Percentiles rank a stretch among this genome's conserved stretches.
phyloP scores from a whole-genome alignment of 345 rosid species.

The Litchi chinensis region DNA sequence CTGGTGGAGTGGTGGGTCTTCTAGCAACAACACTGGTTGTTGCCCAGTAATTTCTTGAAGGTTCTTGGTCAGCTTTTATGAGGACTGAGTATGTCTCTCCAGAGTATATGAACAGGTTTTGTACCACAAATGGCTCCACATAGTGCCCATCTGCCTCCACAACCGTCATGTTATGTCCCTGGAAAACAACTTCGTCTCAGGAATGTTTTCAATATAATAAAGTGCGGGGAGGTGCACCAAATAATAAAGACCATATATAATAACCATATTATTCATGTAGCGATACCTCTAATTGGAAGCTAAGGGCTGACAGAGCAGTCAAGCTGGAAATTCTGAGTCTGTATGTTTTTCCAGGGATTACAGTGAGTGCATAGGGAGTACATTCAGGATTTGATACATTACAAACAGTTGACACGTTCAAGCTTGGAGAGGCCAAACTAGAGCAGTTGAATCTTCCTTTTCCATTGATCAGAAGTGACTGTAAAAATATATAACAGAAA shows the following conservation, averaged over 20 bases:
- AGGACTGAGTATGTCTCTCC: slow-evolving; percentile 83
- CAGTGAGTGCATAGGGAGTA: slow-evolving; percentile 40
- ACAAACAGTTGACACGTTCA: slow-evolving; percentile 33
- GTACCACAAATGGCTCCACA: slow-evolving; percentile 68
- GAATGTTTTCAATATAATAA: background rate
- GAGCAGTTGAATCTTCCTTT: slow-evolving; percentile 72
- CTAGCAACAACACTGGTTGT: slow-evolving; percentile 62
- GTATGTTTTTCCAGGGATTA: slow-evolving; percentile 64
- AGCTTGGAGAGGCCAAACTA: slow-evolving; percentile 24
- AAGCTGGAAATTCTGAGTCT: slow-evolving; percentile 61
- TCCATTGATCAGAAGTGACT: slow-evolving; percentile 71
- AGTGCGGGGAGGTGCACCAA: no score
- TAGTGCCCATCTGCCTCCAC: slow-evolving; percentile 80
- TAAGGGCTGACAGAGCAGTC: slow-evolving; percentile 67
- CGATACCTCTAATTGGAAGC: slow-evolving; percentile 74
- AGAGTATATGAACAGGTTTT: slow-evolving; percentile 69
- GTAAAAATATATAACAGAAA: background rate
- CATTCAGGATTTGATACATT: slow-evolving; percentile 54
- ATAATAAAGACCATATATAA: no score
- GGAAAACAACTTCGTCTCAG: background rate
- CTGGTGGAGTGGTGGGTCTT: slow-evolving; percentile 45
- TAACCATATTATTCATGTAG: no score
- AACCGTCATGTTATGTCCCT: slow-evolving; percentile 84
- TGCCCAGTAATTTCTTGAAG: slow-evolving; percentile 68
- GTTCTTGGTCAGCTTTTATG: slow-evolving; percentile 54